phyloP scores from a whole-genome alignment of 768 basidiomycete species.

The Hemileccinum impolitum region DNA sequence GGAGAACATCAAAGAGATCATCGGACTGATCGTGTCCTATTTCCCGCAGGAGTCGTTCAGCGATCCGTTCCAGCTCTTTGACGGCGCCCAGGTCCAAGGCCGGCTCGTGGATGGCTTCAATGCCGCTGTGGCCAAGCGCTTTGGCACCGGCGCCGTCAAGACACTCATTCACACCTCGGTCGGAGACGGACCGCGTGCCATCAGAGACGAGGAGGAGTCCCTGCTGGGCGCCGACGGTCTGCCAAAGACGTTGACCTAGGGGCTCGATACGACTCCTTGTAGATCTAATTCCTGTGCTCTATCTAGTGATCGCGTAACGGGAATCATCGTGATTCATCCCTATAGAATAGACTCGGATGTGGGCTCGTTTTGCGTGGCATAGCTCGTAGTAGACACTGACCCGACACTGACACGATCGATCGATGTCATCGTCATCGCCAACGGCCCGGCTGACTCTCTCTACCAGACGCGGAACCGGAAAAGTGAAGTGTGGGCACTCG shows the following conservation, averaged over 20 bases:
- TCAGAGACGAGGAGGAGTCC: constrained; percentile 57
- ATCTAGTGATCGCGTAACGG: neutral
- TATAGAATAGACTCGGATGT: neutral
- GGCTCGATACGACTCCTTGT: neutral
- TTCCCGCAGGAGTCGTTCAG: constrained; percentile 86
- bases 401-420: no score
- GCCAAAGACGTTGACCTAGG: constrained; percentile 52
- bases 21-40: constrained; percentile 71
- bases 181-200: constrained; percentile 88
- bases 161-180: constrained; percentile 89
- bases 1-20: constrained; percentile 73
- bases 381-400: no score
- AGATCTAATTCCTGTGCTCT: neutral
- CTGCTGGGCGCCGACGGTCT: constrained; percentile 68
- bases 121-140: constrained; percentile 66
- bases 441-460: neutral
- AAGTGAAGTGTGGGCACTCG: neutral
- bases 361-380: neutral
- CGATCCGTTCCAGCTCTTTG: constrained; percentile 69
- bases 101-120: constrained; percentile 73
- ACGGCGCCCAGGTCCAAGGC: constrained; percentile 41
- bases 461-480: neutral
- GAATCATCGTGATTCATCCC: neutral
- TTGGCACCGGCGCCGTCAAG: constrained; percentile 77
- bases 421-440: neutral